These are phyloP conservation scores for Nemania sp. DNA, from an alignment of 2,329 filamentous ascomycete genomes.

Conservation along the genomic window DNA sequence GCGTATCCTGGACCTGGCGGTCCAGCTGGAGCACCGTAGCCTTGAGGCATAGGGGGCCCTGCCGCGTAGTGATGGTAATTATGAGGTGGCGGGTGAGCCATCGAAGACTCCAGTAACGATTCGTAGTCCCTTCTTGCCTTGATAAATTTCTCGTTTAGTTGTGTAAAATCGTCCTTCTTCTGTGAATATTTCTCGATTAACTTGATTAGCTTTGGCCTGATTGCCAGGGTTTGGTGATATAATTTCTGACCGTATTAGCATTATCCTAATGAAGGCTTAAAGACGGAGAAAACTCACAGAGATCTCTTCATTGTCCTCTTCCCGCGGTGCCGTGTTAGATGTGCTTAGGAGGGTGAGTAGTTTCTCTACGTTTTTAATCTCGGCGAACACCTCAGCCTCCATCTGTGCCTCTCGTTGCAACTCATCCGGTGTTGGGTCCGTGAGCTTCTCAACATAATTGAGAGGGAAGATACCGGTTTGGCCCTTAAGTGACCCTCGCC, in stretches of 20 bases:
- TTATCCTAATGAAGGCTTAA: conserved; percentile 1
- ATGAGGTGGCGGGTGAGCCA: conserved; percentile 90
- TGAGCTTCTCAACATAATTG: conserved; percentile 98
- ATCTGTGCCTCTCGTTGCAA: conserved; percentile 95
- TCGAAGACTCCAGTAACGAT: conserved; percentile 92
- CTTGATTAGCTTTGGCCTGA: conserved; percentile 96
- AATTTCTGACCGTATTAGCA: conserved; percentile 66
- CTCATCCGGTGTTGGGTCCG: conserved; percentile 94
- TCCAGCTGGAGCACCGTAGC: conserved; percentile 56
- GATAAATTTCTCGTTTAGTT: conserved; percentile 99
- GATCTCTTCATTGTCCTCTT: conserved; percentile 97
- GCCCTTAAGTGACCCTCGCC: conserved; percentile 93
- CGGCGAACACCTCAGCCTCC: conserved; percentile 78
- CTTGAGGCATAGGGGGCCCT: conserved; percentile 62
- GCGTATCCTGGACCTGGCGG: conserved; percentile 53
- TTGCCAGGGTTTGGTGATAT: conserved; percentile 94
- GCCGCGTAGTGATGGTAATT: conserved; percentile 77
- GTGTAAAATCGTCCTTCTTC: conserved; percentile 99
- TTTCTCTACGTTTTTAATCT: conserved; percentile 74
- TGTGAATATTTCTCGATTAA: conserved; percentile 99
- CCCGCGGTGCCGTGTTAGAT: conserved; percentile 80
- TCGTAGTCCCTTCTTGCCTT: conserved; percentile 98
- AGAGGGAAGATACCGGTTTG: conserved; percentile 98
- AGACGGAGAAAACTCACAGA: conserved; percentile 65
- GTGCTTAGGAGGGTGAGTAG: conserved; percentile 91